Conservation (phyloP, 352 stramenopile species). For the Phytophthora fragariaefolia region DNA sequence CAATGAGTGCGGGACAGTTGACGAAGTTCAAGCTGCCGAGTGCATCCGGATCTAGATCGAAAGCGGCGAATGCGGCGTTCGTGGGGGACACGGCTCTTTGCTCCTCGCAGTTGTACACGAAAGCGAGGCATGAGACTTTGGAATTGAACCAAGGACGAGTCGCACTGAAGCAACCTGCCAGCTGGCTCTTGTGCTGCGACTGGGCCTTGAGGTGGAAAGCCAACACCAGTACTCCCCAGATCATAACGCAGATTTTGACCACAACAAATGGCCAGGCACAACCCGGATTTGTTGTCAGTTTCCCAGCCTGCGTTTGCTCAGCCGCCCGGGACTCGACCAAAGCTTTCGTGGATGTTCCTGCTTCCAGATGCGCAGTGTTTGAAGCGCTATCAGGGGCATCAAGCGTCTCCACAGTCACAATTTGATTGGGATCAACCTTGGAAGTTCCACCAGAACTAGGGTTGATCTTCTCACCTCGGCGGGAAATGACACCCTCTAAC, state of each 20-base stretch:
- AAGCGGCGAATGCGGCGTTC: constrained; percentile 18
- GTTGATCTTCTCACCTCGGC: constrained; percentile 25
- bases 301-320: constrained; percentile 1
- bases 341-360: constrained; percentile 19
- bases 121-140: constrained; percentile 28
- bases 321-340: constrained; percentile 11
- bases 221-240: constrained; percentile 27
- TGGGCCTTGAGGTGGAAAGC: constrained; percentile 30
- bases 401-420: constrained; percentile 17
- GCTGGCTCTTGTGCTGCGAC: constrained; percentile 19
- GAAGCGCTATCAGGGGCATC: constrained; percentile 2
- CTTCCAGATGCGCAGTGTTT: constrained; percentile 10
- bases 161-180: constrained; percentile 19
- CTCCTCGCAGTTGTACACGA: constrained; percentile 27
- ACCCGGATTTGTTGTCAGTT: constrained; percentile 1
- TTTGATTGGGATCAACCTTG: constrained; percentile 15
- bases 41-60: constrained; percentile 23
- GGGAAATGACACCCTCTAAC: constrained; percentile 20
- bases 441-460: background rate
- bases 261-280: constrained; percentile 15
- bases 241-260: constrained; percentile 19
- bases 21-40: constrained; percentile 28
- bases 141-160: constrained; percentile 33
- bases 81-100: constrained; percentile 21
- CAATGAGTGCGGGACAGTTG: constrained; percentile 23